A percentile compares a stretch with the other conserved stretches of the same genome.
Evolutionary conservation across 2,329 filamentous ascomycete genomes (phyloP).

Genomic region (Huntiella omanensis): DNA sequence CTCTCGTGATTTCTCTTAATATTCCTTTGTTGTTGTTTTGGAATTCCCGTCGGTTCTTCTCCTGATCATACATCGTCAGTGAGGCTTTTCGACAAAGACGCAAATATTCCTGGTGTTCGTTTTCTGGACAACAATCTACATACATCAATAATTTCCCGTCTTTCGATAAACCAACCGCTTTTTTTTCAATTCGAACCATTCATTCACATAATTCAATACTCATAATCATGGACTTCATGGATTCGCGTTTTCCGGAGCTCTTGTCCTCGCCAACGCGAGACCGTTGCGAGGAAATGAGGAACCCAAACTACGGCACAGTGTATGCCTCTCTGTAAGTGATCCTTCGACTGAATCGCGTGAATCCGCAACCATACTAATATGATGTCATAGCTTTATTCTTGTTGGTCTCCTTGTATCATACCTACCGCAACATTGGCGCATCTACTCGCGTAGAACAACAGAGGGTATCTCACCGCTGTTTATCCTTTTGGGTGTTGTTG

Average conservation of each 20-base stretch:
- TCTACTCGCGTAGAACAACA: conserved; percentile 67
- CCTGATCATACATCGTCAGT: too few relatives aligned
- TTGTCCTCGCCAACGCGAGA: conserved; percentile 4
- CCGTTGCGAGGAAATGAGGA: conserved; percentile 12
- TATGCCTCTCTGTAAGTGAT: conserved; percentile 11
- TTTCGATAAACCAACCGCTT: neutral
- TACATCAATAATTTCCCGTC: too few relatives aligned
- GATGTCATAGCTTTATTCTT: conserved; percentile 43
- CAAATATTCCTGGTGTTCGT: too few relatives aligned
- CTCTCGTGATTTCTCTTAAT: too few relatives aligned
- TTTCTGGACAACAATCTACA: too few relatives aligned
- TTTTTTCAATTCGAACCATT: neutral
- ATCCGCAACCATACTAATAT: neutral
- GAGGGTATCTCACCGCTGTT: conserved; percentile 94
- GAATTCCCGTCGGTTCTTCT: too few relatives aligned
- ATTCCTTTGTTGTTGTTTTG: too few relatives aligned
- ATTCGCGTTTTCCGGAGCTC: conserved; percentile 8
- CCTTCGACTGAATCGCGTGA: neutral
- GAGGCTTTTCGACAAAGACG: too few relatives aligned
- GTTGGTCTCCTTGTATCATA: conserved; percentile 84
- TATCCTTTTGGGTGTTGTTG: conserved; percentile 80
- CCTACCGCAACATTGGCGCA: conserved; percentile 83
- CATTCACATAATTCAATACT: neutral
- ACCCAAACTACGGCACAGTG: conserved; percentile 11
- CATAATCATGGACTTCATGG: conserved; percentile 16